phyloP scores from a whole-genome alignment of 768 basidiomycete species.

The Mycena maculata region DNA sequence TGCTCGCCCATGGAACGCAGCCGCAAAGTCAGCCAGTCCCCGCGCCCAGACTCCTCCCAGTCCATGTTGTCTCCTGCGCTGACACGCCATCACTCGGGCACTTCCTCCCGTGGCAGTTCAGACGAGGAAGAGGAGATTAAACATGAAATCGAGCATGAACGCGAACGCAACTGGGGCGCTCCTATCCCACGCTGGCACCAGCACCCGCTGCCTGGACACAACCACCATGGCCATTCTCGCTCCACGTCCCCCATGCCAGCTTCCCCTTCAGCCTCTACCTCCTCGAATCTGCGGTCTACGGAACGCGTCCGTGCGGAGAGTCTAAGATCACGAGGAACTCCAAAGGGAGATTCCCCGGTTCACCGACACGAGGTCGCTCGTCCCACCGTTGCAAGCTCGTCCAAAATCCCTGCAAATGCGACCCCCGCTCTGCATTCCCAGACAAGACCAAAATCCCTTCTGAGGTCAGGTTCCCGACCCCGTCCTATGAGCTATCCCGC shows the following conservation, averaged over 20 bases:
- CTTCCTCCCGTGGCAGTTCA: conserved; percentile 55
- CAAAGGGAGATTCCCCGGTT: conserved; percentile 37
- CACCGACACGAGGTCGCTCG: conserved; percentile 19
- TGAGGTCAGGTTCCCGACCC: conserved; percentile 18
- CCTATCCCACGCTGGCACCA: conserved; percentile 68
- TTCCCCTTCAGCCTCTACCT: conserved; percentile 32
- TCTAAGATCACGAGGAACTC: conserved; percentile 28
- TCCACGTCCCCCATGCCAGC: conserved; percentile 32
- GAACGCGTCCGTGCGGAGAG: conserved; percentile 39
- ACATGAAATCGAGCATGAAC: conserved; percentile 57
- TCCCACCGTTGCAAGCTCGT: conserved; percentile 10
- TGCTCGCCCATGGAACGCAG: conserved; percentile 48
- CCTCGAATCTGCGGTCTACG: conserved; percentile 27
- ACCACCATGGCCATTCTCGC: conserved; percentile 30
- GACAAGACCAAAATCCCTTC: conserved; percentile 21
- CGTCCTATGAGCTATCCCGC: conserved; percentile 36
- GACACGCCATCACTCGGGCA: conserved; percentile 48
- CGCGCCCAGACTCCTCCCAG: conserved; percentile 53
- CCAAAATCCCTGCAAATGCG: conserved; percentile 11
- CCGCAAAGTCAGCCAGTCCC: conserved; percentile 48
- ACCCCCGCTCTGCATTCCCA: not conserved
- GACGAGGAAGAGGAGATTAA: conserved; percentile 44
- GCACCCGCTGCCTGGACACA: conserved; percentile 25
- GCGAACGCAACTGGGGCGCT: conserved; percentile 79
- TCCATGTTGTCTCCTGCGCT: conserved; percentile 49